Conservation (phyloP, 176 grass and related monocot species). For the Oryza longistaminata region DNA sequence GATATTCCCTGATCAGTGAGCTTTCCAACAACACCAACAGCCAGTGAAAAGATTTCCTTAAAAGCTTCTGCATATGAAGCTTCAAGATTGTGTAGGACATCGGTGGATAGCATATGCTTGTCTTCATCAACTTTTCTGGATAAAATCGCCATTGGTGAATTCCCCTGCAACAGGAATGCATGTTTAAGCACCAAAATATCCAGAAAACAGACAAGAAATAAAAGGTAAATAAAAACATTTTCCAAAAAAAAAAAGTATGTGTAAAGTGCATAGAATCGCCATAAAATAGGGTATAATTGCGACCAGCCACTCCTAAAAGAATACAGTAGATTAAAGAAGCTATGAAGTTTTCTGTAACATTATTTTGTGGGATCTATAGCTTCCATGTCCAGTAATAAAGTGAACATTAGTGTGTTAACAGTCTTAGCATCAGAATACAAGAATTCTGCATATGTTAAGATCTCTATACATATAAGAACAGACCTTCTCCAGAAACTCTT, state of each 20-base stretch:
- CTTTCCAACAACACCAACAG: constrained; percentile 46
- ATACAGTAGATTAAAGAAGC: constrained; percentile 13
- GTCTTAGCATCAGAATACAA: constrained; percentile 1
- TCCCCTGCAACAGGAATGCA: constrained; percentile 47
- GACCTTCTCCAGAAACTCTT: constrained; percentile 77
- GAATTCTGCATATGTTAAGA: background rate
- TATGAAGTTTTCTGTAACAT: background rate
- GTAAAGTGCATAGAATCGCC: background rate
- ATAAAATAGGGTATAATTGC: background rate
- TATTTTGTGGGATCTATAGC: background rate
- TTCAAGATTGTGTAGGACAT: constrained; percentile 45
- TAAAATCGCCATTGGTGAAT: constrained; percentile 37
- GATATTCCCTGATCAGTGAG: constrained; percentile 39
- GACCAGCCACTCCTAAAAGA: background rate
- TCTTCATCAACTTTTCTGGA: constrained; percentile 31
- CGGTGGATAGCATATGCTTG: constrained; percentile 27
- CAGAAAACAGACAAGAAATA: constrained; percentile 29
- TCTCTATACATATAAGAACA: background rate
- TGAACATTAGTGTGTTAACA: background rate
- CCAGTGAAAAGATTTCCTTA: constrained; percentile 44
- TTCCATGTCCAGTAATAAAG: background rate
- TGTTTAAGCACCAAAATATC: constrained; percentile 10
- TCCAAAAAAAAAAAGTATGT: background rate
- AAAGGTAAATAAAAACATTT: background rate
- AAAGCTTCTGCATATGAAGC: constrained; percentile 47